phyloP scores from a whole-genome alignment of 192 early-diverging fungal genomes.

The Fimicolochytrium jonesii region DNA sequence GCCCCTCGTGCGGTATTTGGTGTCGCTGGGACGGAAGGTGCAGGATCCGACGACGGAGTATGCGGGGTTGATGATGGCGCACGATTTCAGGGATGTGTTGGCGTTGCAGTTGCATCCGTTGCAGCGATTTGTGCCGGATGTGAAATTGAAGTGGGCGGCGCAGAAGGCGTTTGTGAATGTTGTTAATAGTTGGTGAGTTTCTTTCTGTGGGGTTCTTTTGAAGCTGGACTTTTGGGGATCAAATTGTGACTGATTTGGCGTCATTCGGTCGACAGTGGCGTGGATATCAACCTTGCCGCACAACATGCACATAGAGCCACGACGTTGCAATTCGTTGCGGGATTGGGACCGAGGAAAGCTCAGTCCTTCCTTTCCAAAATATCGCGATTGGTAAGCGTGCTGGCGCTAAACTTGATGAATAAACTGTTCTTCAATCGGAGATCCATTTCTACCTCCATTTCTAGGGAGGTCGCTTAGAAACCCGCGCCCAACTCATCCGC shows the following conservation, averaged over 20 bases:
- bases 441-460: background rate
- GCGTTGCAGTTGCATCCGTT: conserved; percentile 65
- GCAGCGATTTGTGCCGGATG: conserved; percentile 69
- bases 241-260: too few species aligned
- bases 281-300: conserved; percentile 83
- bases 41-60: conserved; percentile 83
- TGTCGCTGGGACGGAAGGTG: conserved; percentile 74
- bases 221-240: too few species aligned
- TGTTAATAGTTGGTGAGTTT: conserved; percentile 68
- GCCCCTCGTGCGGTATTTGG: conserved; percentile 78
- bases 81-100: conserved; percentile 38
- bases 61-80: conserved; percentile 62
- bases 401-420: too few species aligned
- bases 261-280: too few species aligned
- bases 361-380: conserved; percentile 68
- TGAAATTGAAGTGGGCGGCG: conserved; percentile 58
- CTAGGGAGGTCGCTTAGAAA: conserved; percentile 55
- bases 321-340: conserved; percentile 85
- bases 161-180: conserved; percentile 88
- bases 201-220: too few species aligned
- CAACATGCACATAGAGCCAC: conserved; percentile 59
- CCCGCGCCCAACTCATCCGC: conserved; percentile 67
- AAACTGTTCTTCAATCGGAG: too few species aligned
- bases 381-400: conserved; percentile 12
- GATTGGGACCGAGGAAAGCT: conserved; percentile 91